Conservation (phyloP, 345 rosid species). For the Moricandia moricandioides region DNA sequence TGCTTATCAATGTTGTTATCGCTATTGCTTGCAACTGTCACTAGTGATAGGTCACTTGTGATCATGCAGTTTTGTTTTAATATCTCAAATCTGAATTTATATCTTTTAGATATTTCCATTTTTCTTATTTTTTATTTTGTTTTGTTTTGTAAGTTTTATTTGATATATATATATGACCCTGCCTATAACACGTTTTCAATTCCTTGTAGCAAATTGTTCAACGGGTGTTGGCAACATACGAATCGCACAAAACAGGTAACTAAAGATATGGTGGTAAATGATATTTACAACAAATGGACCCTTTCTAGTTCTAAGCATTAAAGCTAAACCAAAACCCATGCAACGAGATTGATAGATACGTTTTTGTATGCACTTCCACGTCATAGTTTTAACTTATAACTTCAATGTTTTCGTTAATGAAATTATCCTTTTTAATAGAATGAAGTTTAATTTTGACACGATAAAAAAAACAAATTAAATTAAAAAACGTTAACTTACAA, state of each 20-base stretch:
- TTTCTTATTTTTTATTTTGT: not conserved
- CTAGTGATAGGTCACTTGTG: no score
- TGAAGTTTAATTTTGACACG: not conserved
- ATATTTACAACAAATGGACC: not conserved
- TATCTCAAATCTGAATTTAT: not conserved
- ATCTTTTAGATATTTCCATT: not conserved
- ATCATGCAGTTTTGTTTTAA: no score
- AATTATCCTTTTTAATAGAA: not conserved
- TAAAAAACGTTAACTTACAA: not conserved
- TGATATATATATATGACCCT: not conserved
- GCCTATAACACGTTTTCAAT: not conserved
- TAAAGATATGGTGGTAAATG: not conserved
- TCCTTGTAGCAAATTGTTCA: not conserved
- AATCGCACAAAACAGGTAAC: not conserved
- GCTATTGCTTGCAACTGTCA: no score
- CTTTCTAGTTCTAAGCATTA: not conserved
- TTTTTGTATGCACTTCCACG: not conserved
- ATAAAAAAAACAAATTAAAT: not conserved
- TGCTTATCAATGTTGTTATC: no score
- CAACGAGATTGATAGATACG: not conserved
- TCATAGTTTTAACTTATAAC: not conserved
- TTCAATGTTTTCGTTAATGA: not conserved
- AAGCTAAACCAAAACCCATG: not conserved
- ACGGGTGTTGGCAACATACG: not conserved
- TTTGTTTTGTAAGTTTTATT: not conserved